A percentile compares a stretch with the other conserved stretches of the same genome.
These are phyloP conservation scores for Aspergillus fructus DNA, from an alignment of 2,329 filamentous ascomycete genomes.

Conservation along the genomic window DNA sequence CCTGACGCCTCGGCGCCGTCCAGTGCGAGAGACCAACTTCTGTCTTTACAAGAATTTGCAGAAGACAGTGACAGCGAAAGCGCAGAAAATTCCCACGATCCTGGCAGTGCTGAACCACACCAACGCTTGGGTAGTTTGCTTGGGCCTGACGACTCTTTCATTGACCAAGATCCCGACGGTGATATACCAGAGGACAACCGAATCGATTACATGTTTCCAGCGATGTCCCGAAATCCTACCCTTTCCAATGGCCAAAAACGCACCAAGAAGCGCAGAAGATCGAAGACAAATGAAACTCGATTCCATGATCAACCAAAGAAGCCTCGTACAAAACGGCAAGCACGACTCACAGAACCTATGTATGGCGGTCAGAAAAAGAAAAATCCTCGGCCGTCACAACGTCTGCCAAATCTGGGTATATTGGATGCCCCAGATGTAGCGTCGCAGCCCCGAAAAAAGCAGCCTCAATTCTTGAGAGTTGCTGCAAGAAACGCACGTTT, in stretches of 20 bases:
- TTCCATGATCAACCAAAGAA: slow-evolving; percentile 19
- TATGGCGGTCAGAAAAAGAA: slow-evolving; percentile 23
- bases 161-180: slow-evolving; percentile 23
- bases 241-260: slow-evolving; percentile 17
- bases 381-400: slow-evolving; percentile 17
- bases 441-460: slow-evolving; percentile 25
- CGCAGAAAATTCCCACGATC: slow-evolving; percentile 12
- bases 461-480: slow-evolving; percentile 57
- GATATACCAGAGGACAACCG: slow-evolving; percentile 44
- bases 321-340: slow-evolving; percentile 32
- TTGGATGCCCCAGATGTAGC: slow-evolving; percentile 49
- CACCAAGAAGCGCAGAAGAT: slow-evolving; percentile 19
- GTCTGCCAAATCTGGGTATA: slow-evolving; percentile 45
- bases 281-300: slow-evolving; percentile 2
- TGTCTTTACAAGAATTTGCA: slow-evolving; percentile 23
- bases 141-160: slow-evolving; percentile 23
- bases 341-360: slow-evolving; percentile 36
- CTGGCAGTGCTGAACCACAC: slow-evolving; percentile 9
- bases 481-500: slow-evolving; percentile 54
- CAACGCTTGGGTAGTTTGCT: slow-evolving; percentile 18
- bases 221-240: slow-evolving; percentile 24
- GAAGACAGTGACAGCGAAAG: slow-evolving; percentile 32
- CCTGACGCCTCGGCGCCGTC: slow-evolving; percentile 15
- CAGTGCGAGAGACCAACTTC: slow-evolving; percentile 14
- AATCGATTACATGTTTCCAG: slow-evolving; percentile 43